Evolutionary conservation across 169 alveolate genomes (phyloP), one percentile per base, ranked within the genome.

Genomic region (Plasmodium vinckei): DNA sequence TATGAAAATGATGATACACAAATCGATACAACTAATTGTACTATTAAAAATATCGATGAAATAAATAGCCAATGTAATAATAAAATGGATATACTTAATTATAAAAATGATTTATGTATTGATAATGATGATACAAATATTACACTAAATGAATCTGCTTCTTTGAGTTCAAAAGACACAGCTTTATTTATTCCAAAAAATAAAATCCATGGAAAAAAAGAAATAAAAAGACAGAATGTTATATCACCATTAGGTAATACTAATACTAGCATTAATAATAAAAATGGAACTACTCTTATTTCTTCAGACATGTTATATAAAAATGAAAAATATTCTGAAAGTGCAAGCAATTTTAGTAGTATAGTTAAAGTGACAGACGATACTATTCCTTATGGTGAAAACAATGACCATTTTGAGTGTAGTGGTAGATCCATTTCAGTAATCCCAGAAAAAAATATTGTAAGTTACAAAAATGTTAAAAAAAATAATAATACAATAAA

Each of bases 291-390:
- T 25, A 63, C n/a, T 25, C 51, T 63, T 12, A 63, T 10, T 12
- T 63, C 23, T 33, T 63, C 72, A 33, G 53, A 17, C 6, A 61
- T 61, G 9, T 25, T 67, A 44, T 15, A 67, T 17, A 67, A 12
- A 67, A 44, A 39, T 46, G 73, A 46, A 46, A 67, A 5, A 1
- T 1, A 15, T n/a, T 6, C 19, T 17, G 33, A 9, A 17, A n/a
- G 5, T 46, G 15, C 42, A 15, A 46, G 46, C 47, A 44, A 19
- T 13, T 0, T 9, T 6, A 57, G 7, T 13, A 6, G 0, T 6
- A 15, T 51, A 13, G 19, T 7, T 51, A 15, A 44, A 0, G 57
- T n/a, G n/a, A n/a, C 56, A 33, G 25, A 39, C 0, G 72, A 64
- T 3, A 64, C 10, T 39, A 33, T 33, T 3, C 42, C 42, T 33